Percentiles rank a stretch among this genome's conserved stretches.
Conservation (phyloP, 345 rosid genomes). For the Xanthoceras sorbifolium region DNA sequence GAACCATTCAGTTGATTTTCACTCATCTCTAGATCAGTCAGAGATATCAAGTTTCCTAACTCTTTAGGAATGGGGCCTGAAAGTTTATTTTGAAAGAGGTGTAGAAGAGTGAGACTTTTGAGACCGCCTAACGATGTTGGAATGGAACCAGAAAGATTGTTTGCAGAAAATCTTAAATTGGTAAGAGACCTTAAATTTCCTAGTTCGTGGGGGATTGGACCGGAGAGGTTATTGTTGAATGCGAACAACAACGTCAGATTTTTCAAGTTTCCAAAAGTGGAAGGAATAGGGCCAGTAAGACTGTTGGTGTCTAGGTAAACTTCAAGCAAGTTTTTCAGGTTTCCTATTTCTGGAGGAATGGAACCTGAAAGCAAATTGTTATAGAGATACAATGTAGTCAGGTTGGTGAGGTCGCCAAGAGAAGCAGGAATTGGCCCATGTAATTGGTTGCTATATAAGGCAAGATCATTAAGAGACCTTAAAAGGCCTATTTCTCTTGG, state of each 20-base stretch:
- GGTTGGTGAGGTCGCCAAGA: background rate
- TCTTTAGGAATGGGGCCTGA: conserved; percentile 28
- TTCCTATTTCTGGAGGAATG: conserved; percentile 30
- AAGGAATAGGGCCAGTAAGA: too few relatives aligned
- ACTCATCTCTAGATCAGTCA: background rate
- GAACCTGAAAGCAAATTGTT: conserved; percentile 23
- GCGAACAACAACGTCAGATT: too few relatives aligned
- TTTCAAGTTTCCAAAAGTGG: too few relatives aligned
- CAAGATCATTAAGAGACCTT: background rate
- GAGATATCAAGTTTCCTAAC: conserved; percentile 9
- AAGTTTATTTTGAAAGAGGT: conserved; percentile 14
- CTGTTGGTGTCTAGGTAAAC: too few relatives aligned
- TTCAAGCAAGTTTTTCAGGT: background rate
- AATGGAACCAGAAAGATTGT: conserved; percentile 27
- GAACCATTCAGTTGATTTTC: conserved; percentile 8
- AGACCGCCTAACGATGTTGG: conserved; percentile 11
- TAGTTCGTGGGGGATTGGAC: too few relatives aligned
- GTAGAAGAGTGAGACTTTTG: background rate
- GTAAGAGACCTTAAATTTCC: too few relatives aligned
- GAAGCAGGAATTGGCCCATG: conserved; percentile 6
- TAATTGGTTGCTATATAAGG: background rate
- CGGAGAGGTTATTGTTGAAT: too few relatives aligned
- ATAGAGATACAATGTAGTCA: conserved; percentile 13
- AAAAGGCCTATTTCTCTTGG: conserved; percentile 9
- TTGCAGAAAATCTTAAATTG: conserved; percentile 9